A percentile compares a stretch with the other conserved stretches of the same genome.
These are phyloP conservation scores for Astrephomene gubernaculifera DNA, from an alignment of 139 green algal species.

Conservation along the genomic window DNA sequence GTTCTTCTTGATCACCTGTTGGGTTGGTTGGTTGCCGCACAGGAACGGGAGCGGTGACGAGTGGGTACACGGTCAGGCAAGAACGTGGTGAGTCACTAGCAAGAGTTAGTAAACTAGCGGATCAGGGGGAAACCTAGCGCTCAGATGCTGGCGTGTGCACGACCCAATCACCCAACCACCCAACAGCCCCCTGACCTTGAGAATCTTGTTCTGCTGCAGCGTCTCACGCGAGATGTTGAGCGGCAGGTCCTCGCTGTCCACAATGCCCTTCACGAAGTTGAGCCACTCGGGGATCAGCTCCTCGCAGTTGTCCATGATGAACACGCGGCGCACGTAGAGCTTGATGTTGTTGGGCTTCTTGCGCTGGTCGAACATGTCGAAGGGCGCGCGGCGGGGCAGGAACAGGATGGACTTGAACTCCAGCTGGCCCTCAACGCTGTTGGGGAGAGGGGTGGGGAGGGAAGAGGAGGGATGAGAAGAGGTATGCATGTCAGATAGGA, in stretches of 20 bases:
- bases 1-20: slow-evolving; percentile 98
- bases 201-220: slow-evolving; percentile 99
- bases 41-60: no score
- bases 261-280: slow-evolving; percentile 97
- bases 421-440: slow-evolving; percentile 96
- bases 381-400: slow-evolving; percentile 94
- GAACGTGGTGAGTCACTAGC: no score
- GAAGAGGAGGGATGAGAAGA: not conserved
- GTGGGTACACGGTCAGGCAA: no score
- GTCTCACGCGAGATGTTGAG: slow-evolving; percentile 99
- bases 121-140: no score
- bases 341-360: slow-evolving; percentile 99
- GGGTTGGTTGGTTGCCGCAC: slow-evolving; percentile 56
- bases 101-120: no score
- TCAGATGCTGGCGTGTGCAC: no score
- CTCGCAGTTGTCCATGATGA: slow-evolving; percentile 99
- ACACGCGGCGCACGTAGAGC: slow-evolving; percentile 99
- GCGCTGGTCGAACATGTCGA: slow-evolving; percentile 98
- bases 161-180: no score
- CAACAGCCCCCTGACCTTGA: slow-evolving; percentile 85
- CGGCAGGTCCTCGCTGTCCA: slow-evolving; percentile 98
- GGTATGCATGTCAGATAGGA: no score
- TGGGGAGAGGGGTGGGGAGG: not conserved
- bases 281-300: slow-evolving; percentile 98
- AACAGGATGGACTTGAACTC: slow-evolving; percentile 99